Percentiles rank a stretch among this genome's conserved stretches.
Conservation (phyloP, 129 eudicot species). For the Daucus carota region DNA sequence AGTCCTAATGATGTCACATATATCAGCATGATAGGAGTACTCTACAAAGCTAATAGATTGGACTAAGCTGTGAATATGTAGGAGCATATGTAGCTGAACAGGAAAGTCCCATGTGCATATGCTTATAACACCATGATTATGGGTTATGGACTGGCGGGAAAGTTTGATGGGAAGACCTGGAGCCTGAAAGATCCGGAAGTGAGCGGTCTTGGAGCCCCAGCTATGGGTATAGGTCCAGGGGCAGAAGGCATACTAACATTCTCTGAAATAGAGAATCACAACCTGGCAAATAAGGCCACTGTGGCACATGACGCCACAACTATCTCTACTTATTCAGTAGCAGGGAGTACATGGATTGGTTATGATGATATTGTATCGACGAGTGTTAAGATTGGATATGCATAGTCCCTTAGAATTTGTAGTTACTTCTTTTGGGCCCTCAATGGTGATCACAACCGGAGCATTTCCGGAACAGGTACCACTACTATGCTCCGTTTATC, state of each 20-base stretch:
- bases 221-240: conserved; percentile 60
- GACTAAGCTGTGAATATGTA: conserved; percentile 69
- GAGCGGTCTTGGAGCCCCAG: conserved; percentile 56
- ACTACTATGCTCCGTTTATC: not conserved
- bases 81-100: conserved; percentile 59
- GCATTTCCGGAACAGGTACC: conserved; percentile 52
- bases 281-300: conserved; percentile 35
- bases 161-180: conserved; percentile 72
- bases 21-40: conserved; percentile 92
- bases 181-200: conserved; percentile 35
- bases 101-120: conserved; percentile 80
- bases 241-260: conserved; percentile 29
- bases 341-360: conserved; percentile 60
- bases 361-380: conserved; percentile 53
- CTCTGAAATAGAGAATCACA: conserved; percentile 33
- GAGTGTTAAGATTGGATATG: conserved; percentile 38
- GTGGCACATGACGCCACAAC: conserved; percentile 46
- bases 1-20: no score
- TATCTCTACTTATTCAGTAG: conserved; percentile 48
- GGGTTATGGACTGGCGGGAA: conserved; percentile 91
- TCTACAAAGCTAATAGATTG: conserved; percentile 67
- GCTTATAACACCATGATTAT: conserved; percentile 92
- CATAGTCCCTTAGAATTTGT: conserved; percentile 39
- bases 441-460: conserved; percentile 43
- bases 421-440: conserved; percentile 84